These are phyloP conservation scores for Inonotus hispidus DNA, from an alignment of 1,284 basidiomycete species.

Conservation along the genomic window DNA sequence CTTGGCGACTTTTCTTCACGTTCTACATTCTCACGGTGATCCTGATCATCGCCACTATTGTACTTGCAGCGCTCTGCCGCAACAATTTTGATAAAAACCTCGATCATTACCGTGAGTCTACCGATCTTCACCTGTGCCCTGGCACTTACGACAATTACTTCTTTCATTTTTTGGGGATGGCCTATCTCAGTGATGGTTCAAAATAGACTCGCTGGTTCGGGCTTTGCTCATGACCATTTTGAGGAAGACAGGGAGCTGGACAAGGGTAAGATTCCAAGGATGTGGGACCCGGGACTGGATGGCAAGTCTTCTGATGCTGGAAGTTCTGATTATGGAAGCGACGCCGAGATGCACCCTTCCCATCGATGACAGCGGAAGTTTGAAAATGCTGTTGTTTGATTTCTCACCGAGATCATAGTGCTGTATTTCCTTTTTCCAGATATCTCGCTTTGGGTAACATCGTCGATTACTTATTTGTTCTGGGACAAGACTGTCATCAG, in stretches of 20 bases:
- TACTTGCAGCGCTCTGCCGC: slow-evolving; percentile 22
- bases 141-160: background rate
- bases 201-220: background rate
- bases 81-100: slow-evolving; percentile 23
- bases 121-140: background rate
- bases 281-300: background rate
- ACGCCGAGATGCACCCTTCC: background rate
- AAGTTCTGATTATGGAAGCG: background rate
- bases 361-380: background rate
- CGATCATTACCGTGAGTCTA: slow-evolving; percentile 20
- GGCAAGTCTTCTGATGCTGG: background rate
- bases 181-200: slow-evolving; percentile 8
- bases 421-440: too few relatives aligned
- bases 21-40: slow-evolving; percentile 16
- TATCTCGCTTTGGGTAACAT: too few relatives aligned
- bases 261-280: background rate
- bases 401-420: background rate
- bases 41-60: slow-evolving; percentile 17
- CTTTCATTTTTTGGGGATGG: too few relatives aligned
- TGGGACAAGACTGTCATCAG: background rate
- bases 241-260: slow-evolving; percentile 6
- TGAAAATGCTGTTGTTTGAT: background rate
- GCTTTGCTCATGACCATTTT: slow-evolving; percentile 14
- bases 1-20: slow-evolving; percentile 25
- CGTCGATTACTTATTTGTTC: background rate